Conservation (phyloP, 768 basidiomycete species). For the Suillus subaureus region DNA sequence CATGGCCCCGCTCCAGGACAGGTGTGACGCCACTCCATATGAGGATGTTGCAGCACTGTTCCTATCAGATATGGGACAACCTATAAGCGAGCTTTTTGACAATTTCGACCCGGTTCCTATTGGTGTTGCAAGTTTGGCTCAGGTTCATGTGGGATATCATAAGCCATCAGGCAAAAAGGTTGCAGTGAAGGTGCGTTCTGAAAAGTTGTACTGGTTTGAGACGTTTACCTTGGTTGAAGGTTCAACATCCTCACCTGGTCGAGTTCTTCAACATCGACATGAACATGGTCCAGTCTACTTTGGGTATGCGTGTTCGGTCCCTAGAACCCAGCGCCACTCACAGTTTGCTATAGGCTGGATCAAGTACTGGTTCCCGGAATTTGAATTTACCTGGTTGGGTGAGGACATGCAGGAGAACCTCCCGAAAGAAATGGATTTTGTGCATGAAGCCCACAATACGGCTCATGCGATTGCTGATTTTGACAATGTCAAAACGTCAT, state of each 20-base stretch:
- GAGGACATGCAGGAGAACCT: conserved; percentile 94
- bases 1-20: conserved; percentile 79
- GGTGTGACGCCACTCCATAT: conserved; percentile 87
- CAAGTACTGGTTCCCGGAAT: conserved; percentile 92
- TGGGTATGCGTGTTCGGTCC: conserved; percentile 45
- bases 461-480: conserved; percentile 74
- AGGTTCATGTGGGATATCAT: conserved; percentile 87
- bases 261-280: conserved; percentile 94
- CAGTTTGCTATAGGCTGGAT: conserved; percentile 62
- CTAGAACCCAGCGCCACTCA: neutral
- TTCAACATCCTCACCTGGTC: conserved; percentile 91
- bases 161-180: conserved; percentile 71
- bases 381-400: conserved; percentile 91
- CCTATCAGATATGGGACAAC: conserved; percentile 71
- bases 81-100: conserved; percentile 75
- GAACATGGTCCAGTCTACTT: conserved; percentile 76
- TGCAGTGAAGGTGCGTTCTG: conserved; percentile 74
- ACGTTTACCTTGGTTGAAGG: conserved; percentile 35
- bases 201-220: neutral
- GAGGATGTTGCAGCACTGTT: conserved; percentile 78
- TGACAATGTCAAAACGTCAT: conserved; percentile 63
- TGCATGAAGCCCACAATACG: conserved; percentile 87
- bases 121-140: conserved; percentile 94
- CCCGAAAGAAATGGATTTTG: conserved; percentile 94
- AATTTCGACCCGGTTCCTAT: conserved; percentile 88